These are phyloP conservation scores for Cladobotryum protrusum DNA, from an alignment of 2,329 filamentous ascomycete genomes.

Conservation along the genomic window DNA sequence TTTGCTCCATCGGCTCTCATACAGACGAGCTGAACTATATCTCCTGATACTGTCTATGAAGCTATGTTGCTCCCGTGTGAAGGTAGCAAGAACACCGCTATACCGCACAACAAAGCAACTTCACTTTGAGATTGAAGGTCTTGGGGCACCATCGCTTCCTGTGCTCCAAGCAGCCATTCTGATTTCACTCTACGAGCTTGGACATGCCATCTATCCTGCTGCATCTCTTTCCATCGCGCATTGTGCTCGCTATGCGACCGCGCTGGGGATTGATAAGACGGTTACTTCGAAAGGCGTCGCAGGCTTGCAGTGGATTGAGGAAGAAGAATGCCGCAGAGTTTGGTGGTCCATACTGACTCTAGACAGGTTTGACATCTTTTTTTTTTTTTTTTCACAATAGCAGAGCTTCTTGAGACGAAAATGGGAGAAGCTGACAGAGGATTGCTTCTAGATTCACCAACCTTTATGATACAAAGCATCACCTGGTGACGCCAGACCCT, in stretches of 20 bases:
- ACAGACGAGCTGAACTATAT: conserved; percentile 3
- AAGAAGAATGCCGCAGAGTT: conserved; percentile 6
- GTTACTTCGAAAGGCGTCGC: background rate
- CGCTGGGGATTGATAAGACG: conserved; percentile 3
- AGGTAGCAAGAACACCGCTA: background rate
- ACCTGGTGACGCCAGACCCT: conserved; percentile 9
- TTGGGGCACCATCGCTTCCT: conserved; percentile 1
- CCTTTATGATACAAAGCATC: conserved; percentile 7
- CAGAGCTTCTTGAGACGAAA: too few relatives aligned
- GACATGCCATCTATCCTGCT: conserved; percentile 5
- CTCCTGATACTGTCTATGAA: conserved; percentile 9
- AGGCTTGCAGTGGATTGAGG: conserved; percentile 1
- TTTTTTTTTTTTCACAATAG: too few relatives aligned
- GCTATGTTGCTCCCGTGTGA: background rate
- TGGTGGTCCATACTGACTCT: conserved; percentile 10
- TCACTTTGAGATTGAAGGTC: conserved; percentile 4
- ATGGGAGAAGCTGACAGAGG: too few relatives aligned
- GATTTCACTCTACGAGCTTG: conserved; percentile 6
- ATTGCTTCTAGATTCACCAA: conserved; percentile 4
- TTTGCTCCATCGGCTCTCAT: conserved; percentile 2
- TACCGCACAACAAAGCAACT: conserved; percentile 5
- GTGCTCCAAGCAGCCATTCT: conserved; percentile 8
- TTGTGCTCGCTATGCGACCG: conserved; percentile 6
- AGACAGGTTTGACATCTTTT: conserved; percentile 5
- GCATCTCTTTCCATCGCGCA: conserved; percentile 3